These are phyloP conservation scores for Alternaria postmessia DNA, from an alignment of 2,329 filamentous ascomycete species.

Conservation along the genomic window DNA sequence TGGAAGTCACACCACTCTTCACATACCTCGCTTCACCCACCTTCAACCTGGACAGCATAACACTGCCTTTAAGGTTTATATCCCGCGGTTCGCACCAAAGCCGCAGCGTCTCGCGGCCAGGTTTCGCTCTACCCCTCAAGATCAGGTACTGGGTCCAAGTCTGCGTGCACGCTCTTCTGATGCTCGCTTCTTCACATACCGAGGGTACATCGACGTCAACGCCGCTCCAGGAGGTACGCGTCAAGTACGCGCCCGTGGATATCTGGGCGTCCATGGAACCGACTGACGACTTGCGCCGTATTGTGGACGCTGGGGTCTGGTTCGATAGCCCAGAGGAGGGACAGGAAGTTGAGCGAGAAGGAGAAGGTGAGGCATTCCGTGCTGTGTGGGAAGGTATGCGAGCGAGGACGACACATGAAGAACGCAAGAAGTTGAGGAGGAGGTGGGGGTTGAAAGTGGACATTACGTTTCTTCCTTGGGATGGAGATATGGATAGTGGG, in stretches of 20 bases:
- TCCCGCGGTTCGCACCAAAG: constrained; percentile 32
- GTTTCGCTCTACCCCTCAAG: constrained; percentile 38
- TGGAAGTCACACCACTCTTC: constrained; percentile 48
- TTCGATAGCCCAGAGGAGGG: constrained; percentile 31
- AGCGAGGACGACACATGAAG: constrained; percentile 20
- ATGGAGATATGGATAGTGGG: constrained; percentile 40
- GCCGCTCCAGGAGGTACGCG: constrained; percentile 29
- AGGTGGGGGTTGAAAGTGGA: constrained; percentile 25
- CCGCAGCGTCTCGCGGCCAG: constrained; percentile 33
- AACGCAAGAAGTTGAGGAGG: constrained; percentile 9
- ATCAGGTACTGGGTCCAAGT: constrained; percentile 47
- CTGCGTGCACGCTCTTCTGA: constrained; percentile 38
- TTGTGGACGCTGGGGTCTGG: constrained; percentile 41
- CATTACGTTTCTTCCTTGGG: constrained; percentile 40
- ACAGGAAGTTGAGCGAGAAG: constrained; percentile 26
- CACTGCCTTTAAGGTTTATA: constrained; percentile 46
- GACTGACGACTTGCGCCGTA: constrained; percentile 36
- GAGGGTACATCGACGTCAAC: constrained; percentile 1
- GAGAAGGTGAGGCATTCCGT: constrained; percentile 45
- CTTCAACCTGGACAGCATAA: constrained; percentile 40
- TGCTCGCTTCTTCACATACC: constrained; percentile 22
- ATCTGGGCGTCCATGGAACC: constrained; percentile 49
- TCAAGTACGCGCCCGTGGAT: constrained; percentile 46
- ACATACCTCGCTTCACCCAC: constrained; percentile 36
- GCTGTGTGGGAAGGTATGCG: constrained; percentile 35